Conservation (phyloP, 257 asterid genomes). For the Forsythia viridissima region DNA sequence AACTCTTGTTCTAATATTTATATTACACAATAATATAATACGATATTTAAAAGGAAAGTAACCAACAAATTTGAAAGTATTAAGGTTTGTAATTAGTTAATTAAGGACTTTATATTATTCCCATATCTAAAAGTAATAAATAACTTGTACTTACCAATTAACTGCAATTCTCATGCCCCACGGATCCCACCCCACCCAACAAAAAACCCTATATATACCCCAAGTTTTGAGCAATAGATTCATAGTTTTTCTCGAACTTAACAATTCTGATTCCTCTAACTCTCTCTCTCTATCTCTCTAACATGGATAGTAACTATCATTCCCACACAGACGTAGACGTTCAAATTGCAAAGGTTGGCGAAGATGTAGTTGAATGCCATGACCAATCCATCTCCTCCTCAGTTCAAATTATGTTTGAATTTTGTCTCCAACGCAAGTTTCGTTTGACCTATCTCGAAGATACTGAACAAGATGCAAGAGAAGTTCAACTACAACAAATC, state of each 20-base stretch:
- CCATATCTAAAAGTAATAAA: not conserved
- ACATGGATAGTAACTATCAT: not conserved
- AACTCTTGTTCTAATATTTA: too few relatives aligned
- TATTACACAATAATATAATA: too few relatives aligned
- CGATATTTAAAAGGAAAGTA: too few relatives aligned
- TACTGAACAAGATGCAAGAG: not conserved
- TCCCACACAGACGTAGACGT: not conserved
- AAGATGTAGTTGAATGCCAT: not conserved
- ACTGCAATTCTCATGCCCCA: not conserved
- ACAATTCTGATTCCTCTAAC: not conserved
- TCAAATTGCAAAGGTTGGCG: not conserved
- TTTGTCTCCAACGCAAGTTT: not conserved
- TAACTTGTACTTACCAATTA: not conserved
- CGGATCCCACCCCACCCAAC: not conserved
- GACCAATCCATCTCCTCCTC: not conserved
- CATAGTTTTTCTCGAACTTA: not conserved
- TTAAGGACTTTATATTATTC: not conserved
- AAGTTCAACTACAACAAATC: not conserved
- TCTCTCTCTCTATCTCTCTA: not conserved
- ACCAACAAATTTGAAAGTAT: not conserved
- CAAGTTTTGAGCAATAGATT: not conserved
- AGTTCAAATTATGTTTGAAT: not conserved
- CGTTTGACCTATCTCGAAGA: not conserved
- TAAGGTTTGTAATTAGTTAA: not conserved
- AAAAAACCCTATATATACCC: not conserved